Percentiles rank a stretch among this genome's conserved stretches.
These are phyloP conservation scores for Leccinum subtestaceum DNA, from an alignment of 768 basidiomycete species.

Conservation along the genomic window DNA sequence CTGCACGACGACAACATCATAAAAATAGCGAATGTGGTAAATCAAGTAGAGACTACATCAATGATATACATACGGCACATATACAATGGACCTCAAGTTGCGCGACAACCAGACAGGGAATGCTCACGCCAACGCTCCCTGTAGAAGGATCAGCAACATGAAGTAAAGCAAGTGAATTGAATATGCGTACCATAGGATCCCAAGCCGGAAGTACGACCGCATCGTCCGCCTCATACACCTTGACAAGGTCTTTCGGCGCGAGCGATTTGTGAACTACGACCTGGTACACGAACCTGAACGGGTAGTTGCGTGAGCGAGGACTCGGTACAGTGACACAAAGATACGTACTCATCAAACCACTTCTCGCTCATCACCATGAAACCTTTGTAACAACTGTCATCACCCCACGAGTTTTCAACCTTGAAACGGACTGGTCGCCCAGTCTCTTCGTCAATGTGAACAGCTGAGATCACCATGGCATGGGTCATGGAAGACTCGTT, in stretches of 20 bases:
- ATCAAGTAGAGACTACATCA: not conserved
- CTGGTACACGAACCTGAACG: slow-evolving; percentile 80
- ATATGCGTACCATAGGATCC: slow-evolving; percentile 50
- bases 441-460: slow-evolving; percentile 69
- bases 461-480: slow-evolving; percentile 83
- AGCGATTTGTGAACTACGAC: slow-evolving; percentile 82
- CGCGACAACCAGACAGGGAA: not conserved
- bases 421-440: slow-evolving; percentile 88
- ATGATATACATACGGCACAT: not conserved
- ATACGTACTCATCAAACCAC: slow-evolving; percentile 87
- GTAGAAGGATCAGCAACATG: not conserved
- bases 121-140: slow-evolving; percentile 28
- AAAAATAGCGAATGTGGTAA: not conserved
- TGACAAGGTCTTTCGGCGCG: slow-evolving; percentile 77
- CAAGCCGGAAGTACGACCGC: slow-evolving; percentile 75
- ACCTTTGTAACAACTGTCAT: slow-evolving; percentile 72
- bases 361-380: slow-evolving; percentile 89
- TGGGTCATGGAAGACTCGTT: slow-evolving; percentile 93
- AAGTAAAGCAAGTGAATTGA: not conserved
- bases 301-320: slow-evolving; percentile 2
- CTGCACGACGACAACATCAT: not conserved
- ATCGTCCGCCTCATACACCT: slow-evolving; percentile 71
- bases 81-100: not conserved
- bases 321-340: not conserved
- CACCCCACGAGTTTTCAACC: slow-evolving; percentile 96